Conservation (phyloP, 2,329 filamentous ascomycete species). For the Didymellaceae sp. region DNA sequence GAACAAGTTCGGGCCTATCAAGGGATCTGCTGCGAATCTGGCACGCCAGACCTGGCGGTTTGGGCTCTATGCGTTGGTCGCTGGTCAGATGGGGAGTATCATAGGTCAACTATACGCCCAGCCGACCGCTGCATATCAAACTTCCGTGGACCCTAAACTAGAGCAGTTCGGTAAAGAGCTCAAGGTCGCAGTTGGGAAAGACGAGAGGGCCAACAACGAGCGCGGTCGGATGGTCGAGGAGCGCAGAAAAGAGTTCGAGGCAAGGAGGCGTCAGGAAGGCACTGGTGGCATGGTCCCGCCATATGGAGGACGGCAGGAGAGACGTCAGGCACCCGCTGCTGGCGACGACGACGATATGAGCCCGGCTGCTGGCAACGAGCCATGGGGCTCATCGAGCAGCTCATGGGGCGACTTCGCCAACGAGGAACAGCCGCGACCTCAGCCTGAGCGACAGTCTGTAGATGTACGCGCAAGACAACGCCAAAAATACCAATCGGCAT, state of each 20-base stretch:
- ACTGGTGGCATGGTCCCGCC: slow-evolving; percentile 46
- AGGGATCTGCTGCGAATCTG: slow-evolving; percentile 42
- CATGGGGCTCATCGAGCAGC: slow-evolving; percentile 26
- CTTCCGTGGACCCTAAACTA: slow-evolving; percentile 50
- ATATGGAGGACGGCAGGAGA: slow-evolving; percentile 39
- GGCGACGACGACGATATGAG: slow-evolving; percentile 52
- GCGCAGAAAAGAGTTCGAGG: slow-evolving; percentile 27
- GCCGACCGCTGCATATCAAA: slow-evolving; percentile 42
- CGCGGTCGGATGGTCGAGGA: slow-evolving; percentile 28
- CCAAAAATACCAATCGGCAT: slow-evolving; percentile 7
- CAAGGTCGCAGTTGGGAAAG: slow-evolving; percentile 30
- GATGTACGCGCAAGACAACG: slow-evolving; percentile 12
- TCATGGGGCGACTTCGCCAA: slow-evolving; percentile 27
- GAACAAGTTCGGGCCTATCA: slow-evolving; percentile 46
- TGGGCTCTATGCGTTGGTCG: slow-evolving; percentile 33
- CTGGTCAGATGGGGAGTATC: slow-evolving; percentile 41
- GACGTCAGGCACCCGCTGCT: slow-evolving; percentile 15
- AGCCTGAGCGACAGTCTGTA: slow-evolving; percentile 16
- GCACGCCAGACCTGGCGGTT: slow-evolving; percentile 39
- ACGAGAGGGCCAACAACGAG: slow-evolving; percentile 19
- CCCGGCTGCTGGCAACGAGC: slow-evolving; percentile 51
- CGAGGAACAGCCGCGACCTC: slow-evolving; percentile 4
- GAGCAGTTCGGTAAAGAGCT: slow-evolving; percentile 49
- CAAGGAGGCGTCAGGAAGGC: slow-evolving; percentile 21
- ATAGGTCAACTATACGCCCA: slow-evolving; percentile 44